These are phyloP conservation scores for Hemisphaericaspora subhashii DNA, from an alignment of 1,139 yeast species.

Conservation along the genomic window DNA sequence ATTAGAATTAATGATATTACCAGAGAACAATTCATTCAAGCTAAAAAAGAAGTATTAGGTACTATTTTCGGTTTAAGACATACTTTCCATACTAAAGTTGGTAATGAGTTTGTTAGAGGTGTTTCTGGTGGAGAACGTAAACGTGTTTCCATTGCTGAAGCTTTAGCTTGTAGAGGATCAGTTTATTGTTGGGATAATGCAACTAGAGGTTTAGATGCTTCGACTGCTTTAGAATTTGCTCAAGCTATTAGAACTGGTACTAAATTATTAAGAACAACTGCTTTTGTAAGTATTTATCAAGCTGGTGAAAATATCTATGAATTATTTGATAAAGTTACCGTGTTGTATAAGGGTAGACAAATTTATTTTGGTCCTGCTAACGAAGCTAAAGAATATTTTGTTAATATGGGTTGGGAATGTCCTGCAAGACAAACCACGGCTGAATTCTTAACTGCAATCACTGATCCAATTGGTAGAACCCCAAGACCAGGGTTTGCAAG, in stretches of 20 bases:
- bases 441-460: constrained; percentile 69
- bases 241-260: constrained; percentile 64
- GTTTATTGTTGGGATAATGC: constrained; percentile 75
- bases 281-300: constrained; percentile 63
- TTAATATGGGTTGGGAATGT: constrained; percentile 59
- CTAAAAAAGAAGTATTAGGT: constrained; percentile 50
- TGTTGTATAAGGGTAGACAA: constrained; percentile 58
- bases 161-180: constrained; percentile 56
- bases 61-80: constrained; percentile 55
- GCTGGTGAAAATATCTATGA: constrained; percentile 68
- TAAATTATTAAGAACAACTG: constrained; percentile 53
- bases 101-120: constrained; percentile 61
- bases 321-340: constrained; percentile 63
- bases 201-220: constrained; percentile 77
- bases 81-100: constrained; percentile 26
- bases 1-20: constrained; percentile 49
- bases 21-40: constrained; percentile 47
- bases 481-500: constrained; percentile 48
- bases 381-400: constrained; percentile 55
- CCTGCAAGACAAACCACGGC: constrained; percentile 66
- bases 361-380: constrained; percentile 58
- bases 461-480: constrained; percentile 54
- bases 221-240: constrained; percentile 68
- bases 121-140: constrained; percentile 86
- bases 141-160: constrained; percentile 76